A percentile compares a stretch with the other conserved stretches of the same genome.
Conservation (phyloP, 2,329 filamentous ascomycete species). For the Drechslera avenae region DNA sequence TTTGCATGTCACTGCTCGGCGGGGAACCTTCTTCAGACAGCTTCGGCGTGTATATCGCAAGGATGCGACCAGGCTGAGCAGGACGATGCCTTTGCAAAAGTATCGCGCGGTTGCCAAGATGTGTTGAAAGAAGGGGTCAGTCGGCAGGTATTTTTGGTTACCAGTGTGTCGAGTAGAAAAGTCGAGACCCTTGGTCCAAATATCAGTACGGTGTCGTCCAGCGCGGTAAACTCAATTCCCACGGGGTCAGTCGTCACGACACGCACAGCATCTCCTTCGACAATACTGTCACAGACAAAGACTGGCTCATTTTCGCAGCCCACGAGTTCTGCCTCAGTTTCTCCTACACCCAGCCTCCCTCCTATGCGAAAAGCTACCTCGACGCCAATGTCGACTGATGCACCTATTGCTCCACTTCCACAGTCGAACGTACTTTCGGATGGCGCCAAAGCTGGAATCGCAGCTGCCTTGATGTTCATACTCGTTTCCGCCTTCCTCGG, state of each 20-base stretch:
- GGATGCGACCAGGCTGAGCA: conserved; percentile 11
- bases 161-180: too few species aligned
- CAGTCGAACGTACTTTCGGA: conserved; percentile 20
- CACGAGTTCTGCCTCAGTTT: too few species aligned
- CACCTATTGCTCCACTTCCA: conserved; percentile 16
- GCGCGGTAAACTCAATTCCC: not conserved
- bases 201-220: too few species aligned
- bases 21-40: conserved; percentile 14
- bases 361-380: not conserved
- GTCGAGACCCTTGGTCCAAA: not conserved
- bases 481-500: conserved; percentile 18
- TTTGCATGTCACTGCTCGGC: conserved; percentile 26
- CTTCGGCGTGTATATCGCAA: conserved; percentile 17
- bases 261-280: too few species aligned
- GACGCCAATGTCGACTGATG: conserved; percentile 14
- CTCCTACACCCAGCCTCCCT: too few species aligned
- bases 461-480: conserved; percentile 19
- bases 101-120: not conserved
- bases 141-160: not conserved
- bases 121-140: not conserved
- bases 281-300: too few species aligned
- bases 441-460: conserved; percentile 33
- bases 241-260: not conserved
- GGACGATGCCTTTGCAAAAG: conserved; percentile 13
- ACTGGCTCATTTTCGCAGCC: too few species aligned